Evolutionary conservation across 305 asterid genomes (phyloP).

Genomic region (Nicotiana rustica): DNA sequence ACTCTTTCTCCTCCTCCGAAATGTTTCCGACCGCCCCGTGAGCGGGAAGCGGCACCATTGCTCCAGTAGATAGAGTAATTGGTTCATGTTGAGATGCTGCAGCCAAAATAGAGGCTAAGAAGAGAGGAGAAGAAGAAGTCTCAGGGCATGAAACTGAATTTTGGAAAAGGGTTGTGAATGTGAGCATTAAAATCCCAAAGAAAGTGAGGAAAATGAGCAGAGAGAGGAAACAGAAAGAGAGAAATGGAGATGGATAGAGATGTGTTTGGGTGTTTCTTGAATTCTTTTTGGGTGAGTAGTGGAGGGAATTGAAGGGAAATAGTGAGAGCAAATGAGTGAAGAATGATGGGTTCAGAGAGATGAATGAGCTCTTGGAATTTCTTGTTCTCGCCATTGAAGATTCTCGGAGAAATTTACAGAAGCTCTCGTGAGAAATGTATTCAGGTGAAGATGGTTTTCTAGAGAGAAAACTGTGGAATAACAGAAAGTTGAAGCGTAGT

Average conservation of each 20-base stretch:
- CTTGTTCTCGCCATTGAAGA: conserved; percentile 38
- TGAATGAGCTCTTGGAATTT: conserved; percentile 50
- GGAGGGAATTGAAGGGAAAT: conserved; percentile 43
- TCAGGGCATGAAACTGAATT: conserved; percentile 47
- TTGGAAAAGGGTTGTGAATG: conserved; percentile 47
- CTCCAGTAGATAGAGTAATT: conserved; percentile 34
- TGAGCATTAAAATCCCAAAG: conserved; percentile 48
- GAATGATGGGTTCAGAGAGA: conserved; percentile 52
- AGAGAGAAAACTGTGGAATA: conserved; percentile 8
- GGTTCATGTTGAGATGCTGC: conserved; percentile 27
- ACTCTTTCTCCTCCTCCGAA: conserved; percentile 55
- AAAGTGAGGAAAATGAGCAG: conserved; percentile 47
- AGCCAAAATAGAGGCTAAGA: conserved; percentile 22
- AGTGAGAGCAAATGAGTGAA: conserved; percentile 46
- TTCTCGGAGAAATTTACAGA: background rate
- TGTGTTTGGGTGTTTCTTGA: conserved; percentile 45
- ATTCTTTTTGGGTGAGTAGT: conserved; percentile 46
- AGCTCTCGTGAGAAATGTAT: background rate
- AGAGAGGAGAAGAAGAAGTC: background rate
- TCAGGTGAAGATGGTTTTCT: background rate
- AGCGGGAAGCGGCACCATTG: conserved; percentile 60
- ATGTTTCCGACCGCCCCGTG: conserved; percentile 40
- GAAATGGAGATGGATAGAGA: conserved; percentile 36
- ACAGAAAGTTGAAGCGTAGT: background rate
- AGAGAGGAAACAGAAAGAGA: conserved; percentile 50